Conservation (phyloP, 805 yeast species). For the Saccharomycopsis olivae region DNA sequence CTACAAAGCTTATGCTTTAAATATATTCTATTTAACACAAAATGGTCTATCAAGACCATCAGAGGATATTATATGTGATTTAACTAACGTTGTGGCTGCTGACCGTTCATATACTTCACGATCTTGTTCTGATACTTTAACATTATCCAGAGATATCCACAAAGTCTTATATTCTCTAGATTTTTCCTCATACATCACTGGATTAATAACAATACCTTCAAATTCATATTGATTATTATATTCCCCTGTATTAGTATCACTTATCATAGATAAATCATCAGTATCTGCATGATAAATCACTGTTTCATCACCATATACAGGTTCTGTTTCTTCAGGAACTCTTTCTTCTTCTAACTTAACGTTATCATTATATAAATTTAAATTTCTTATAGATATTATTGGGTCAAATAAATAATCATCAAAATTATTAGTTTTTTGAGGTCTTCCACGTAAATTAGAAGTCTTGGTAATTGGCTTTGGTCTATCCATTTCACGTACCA, state of each 20-base stretch:
- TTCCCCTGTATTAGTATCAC: conserved; percentile 4
- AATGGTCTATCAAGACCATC: no score
- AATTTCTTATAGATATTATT: conserved; percentile 3
- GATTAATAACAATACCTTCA: conserved; percentile 5
- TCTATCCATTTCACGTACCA: no score
- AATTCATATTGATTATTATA: neutral
- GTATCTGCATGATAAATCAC: neutral
- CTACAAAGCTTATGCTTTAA: no score
- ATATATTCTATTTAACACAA: no score
- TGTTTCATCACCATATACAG: neutral
- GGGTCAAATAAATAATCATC: conserved; percentile 9
- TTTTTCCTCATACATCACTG: conserved; percentile 2
- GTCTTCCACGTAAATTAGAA: no score
- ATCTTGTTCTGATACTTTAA: no score
- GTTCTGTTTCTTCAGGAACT: neutral
- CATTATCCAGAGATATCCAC: no score
- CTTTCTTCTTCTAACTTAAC: conserved; percentile 2
- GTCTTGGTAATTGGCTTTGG: no score
- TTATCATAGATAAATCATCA: conserved; percentile 4
- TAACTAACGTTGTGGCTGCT: no score
- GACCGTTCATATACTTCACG: no score
- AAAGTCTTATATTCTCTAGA: conserved; percentile 2
- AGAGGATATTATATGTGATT: no score
- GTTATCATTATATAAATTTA: conserved; percentile 5
- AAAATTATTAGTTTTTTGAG: neutral